Evolutionary conservation across 148 eudicot genomes (phyloP), one percentile per base, ranked within the genome.

Genomic region (Heliosperma pusillum): DNA sequence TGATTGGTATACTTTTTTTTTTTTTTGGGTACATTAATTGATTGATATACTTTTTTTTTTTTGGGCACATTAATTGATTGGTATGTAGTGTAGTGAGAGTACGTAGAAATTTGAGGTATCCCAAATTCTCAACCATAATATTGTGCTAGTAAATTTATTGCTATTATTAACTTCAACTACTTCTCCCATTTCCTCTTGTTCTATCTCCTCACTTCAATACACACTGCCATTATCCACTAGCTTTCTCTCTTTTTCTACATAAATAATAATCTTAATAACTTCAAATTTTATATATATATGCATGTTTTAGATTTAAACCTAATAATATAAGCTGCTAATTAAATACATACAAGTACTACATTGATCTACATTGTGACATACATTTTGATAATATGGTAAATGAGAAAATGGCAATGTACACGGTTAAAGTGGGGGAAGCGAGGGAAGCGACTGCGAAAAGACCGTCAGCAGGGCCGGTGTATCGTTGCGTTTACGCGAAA

Each of bases 401-500:
- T 0, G n/a, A 47, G 15, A 78, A 83, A 79, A 86, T 89, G 88
- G 68, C 78, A 58, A 80, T 75, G 10, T 95, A 92, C 53, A 77
- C 85, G 0, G 90, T 85, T 71, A 83, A 92, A 73, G 98, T 92
- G 17, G 97, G 87, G 77, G 96, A 79, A 30, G 78, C 82, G 12
- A 80, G 83, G 83, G 80, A 82, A 44, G 96, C 86, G 0, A 81
- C 83, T 0, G 82, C 69, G 17, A 76, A 72, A 4, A 88, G 21
- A 80, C 89, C 93, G 36, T 86, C 97, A 15, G 96, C 96, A 0
- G 98, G 98, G 67, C 85, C 88, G 3, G 97, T 90, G 5, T 92
- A 86, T 36, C 83, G 98, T 53, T 85, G 86, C 85, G 85, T 92
- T 85, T 92, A 89, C 55, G 93, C 98, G 2, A 87, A 92, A 70